Base-by-base conservation (phyloP, 352 stramenopile genomes). In the Phytophthora aleatoria region DNA sequence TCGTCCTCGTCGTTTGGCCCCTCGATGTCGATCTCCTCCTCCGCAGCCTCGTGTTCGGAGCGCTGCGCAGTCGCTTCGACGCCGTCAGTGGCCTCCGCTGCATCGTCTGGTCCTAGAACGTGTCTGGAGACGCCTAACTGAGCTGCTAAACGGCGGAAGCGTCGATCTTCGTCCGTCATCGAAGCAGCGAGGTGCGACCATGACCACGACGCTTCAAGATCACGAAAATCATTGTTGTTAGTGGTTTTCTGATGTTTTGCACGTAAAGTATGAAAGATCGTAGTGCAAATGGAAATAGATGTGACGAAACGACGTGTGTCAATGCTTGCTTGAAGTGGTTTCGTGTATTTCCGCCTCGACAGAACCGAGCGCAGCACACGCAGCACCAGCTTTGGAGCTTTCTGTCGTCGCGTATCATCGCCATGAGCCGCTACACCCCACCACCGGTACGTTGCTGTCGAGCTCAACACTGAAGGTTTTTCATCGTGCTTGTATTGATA, bases 71-170 rank as follows among this genome's bases (percentile, higher is more conserved):
- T 20, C n/a, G 16, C 11, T 47, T 49, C 47, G 12, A 44, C 62
- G 20, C 24, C 52, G 28, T 11, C 47, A 35, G 50, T 27, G 6
- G 45, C 38, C 30, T 56, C 49, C 16, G 20, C 38, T 38, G 30
- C 42, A 41, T 71, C 64, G 3, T 72, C 64, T 2, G 43, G 33
- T 0, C 47, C 45, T 50, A 85, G 48, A 3, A 87, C 69, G 33
- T 80, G 69, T 57, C 52, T 64, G 16, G 77, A 77, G 24, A 91
- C 66, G n/a, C 82, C 82, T n/a, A 91, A 43, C 44, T 87, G 77
- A 1, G 64, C 76, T 52, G 82, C 79, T 9, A 89, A 63, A 6
- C 74, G 77, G 2, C 69, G 76, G 26, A 89, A 77, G 26, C 69
- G 59, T 20, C 65, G 54, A 11, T 77, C 61, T 57, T 76, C 71